Base-by-base conservation (phyloP, 768 basidiomycete genomes). In the Pulveroboletus frians region DNA sequence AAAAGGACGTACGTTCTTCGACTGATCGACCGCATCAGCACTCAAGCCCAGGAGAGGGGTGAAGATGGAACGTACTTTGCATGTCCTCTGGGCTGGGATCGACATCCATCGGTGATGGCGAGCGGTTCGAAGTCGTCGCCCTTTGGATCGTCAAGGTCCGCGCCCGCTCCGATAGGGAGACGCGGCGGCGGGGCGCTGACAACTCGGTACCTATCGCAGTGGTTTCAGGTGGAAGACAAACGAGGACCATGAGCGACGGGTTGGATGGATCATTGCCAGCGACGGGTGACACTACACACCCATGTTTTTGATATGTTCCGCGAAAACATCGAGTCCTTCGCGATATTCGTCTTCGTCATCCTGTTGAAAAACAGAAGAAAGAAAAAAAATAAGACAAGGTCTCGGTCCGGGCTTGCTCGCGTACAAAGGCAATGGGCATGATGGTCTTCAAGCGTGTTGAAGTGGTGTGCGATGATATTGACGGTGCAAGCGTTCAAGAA, bases 291-390 rank as follows among this genome's bases (percentile, higher is more conserved):
- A 30, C 64, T 38, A 46, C 61, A 31, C 43, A 65, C 63, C 50
- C 4, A 65, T 46, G 26, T 3, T 20, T 9, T 46, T 30, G 3
- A 55, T 4, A 3, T 54, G 51, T 27, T 51, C 40, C 18, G n/a
- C 10, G 10, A 65, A n/a, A 18, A 35, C 18, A 0, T 63, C 53
- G 7, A 59, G 26, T 5, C 58, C 61, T 11, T 61, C 53, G 1
- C 35, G 26, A 41, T 47, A 65, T 39, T 57, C 57, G 4, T 63
- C 54, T 39, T 64, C 63, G 30, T 64, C 63, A 14, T 65, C 57
- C 57, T 60, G 43, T 54, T 17, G 21, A 35, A 29, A 42, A 23
- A 13, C 40, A 49, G 14, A 21, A 35, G 20, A 44, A 21, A n/a
- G 36, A 32, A 18, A 21, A n/a, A 15, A 35, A 49, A 17, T 58